These are phyloP conservation scores for Myxozyma vanderwaltii DNA, from an alignment of 805 yeast species.

Conservation along the genomic window DNA sequence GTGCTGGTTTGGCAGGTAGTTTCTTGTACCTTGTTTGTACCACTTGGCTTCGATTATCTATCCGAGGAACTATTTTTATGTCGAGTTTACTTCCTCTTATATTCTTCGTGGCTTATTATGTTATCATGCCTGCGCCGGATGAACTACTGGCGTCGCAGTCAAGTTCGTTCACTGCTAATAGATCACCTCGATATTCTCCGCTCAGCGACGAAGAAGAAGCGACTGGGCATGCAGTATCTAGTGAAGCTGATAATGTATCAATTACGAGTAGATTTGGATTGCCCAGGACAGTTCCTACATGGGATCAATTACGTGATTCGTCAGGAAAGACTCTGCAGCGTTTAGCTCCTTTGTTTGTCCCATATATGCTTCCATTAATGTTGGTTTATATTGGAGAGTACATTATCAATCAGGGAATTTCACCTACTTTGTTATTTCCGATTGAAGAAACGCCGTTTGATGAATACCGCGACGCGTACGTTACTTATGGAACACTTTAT, in stretches of 20 bases:
- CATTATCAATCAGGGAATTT: constrained; percentile 84
- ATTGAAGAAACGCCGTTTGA: constrained; percentile 68
- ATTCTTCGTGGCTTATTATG: constrained; percentile 38
- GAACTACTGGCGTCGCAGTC: constrained; percentile 26
- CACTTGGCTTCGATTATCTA: constrained; percentile 60
- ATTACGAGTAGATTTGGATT: constrained; percentile 14
- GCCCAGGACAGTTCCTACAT: constrained; percentile 2
- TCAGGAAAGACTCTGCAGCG: constrained; percentile 34
- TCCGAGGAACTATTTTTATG: constrained; percentile 55
- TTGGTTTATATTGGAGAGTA: constrained; percentile 86
- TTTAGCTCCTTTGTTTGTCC: constrained; percentile 39
- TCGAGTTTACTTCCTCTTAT: constrained; percentile 51
- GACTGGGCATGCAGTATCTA: neutral
- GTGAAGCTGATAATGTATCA: constrained; percentile 12
- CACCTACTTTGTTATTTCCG: constrained; percentile 85
- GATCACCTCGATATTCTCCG: constrained; percentile 8
- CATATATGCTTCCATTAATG: constrained; percentile 79
- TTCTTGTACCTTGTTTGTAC: constrained; percentile 72
- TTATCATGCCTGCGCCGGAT: constrained; percentile 41
- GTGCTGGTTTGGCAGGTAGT: constrained; percentile 87
- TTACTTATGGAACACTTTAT: constrained; percentile 84
- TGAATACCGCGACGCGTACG: constrained; percentile 81
- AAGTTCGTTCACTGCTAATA: constrained; percentile 11
- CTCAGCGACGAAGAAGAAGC: constrained; percentile 16
- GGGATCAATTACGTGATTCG: constrained; percentile 15